These are phyloP conservation scores for Yamadazyma philogaea DNA, from an alignment of 805 yeast species.

Conservation along the genomic window DNA sequence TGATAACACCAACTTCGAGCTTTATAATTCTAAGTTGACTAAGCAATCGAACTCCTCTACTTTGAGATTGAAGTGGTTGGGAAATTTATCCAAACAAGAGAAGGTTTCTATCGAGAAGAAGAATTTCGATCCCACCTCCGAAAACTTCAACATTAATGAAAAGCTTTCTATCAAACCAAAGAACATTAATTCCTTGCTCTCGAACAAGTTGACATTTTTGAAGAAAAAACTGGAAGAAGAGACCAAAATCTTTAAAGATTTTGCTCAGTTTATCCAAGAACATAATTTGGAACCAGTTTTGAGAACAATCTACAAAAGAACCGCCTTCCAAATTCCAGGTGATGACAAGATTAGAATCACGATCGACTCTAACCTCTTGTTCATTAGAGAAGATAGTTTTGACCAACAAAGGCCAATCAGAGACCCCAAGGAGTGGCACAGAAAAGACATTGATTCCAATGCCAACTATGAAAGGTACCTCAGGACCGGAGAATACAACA, in stretches of 20 bases:
- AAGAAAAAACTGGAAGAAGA: constrained; percentile 54
- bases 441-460: constrained; percentile 82
- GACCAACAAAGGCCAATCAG: constrained; percentile 85
- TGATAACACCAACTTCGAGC: constrained; percentile 77
- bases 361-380: constrained; percentile 83
- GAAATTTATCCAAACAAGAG: constrained; percentile 71
- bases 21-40: constrained; percentile 79
- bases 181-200: constrained; percentile 69
- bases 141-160: constrained; percentile 56
- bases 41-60: constrained; percentile 71
- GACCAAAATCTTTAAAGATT: constrained; percentile 48
- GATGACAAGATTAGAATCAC: constrained; percentile 89
- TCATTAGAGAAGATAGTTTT: constrained; percentile 87
- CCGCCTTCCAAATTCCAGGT: constrained; percentile 98
- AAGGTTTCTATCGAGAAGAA: constrained; percentile 82
- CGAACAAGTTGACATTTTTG: constrained; percentile 45
- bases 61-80: constrained; percentile 87
- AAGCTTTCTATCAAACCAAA: constrained; percentile 76
- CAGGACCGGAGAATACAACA: constrained; percentile 79
- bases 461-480: constrained; percentile 67
- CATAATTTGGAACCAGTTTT: constrained; percentile 78
- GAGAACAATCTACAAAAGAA: constrained; percentile 82
- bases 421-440: constrained; percentile 87
- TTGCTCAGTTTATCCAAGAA: constrained; percentile 55
- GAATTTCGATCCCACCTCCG: constrained; percentile 53